Conservation (phyloP, 768 basidiomycete species). For the Leccinum ochraceum region DNA sequence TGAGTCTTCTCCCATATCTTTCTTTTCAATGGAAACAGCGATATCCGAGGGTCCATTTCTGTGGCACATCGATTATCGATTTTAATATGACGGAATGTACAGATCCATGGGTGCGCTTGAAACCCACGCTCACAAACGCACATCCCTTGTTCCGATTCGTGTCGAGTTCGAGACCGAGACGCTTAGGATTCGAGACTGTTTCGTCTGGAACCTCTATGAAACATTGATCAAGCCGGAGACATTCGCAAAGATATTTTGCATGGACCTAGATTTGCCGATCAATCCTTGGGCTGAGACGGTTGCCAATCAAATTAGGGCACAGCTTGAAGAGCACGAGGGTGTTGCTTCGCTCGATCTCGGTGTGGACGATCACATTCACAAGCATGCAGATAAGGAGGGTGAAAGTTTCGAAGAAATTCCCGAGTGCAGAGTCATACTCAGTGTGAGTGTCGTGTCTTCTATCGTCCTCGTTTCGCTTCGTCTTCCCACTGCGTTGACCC, state of each 20-base stretch:
- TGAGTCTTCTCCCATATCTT: slow-evolving; percentile 45
- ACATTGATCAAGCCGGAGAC: slow-evolving; percentile 78
- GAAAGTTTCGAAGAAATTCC: slow-evolving; percentile 65
- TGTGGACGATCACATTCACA: slow-evolving; percentile 31
- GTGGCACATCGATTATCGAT: slow-evolving; percentile 16
- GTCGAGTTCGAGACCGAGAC: slow-evolving; percentile 94
- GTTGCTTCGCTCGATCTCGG: slow-evolving; percentile 78
- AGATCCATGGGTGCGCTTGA: slow-evolving; percentile 69
- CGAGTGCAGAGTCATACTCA: slow-evolving; percentile 81
- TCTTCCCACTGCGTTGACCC: slow-evolving; percentile 17
- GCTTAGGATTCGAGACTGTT: slow-evolving; percentile 90
- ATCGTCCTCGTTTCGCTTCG: slow-evolving; percentile 4
- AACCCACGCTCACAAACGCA: slow-evolving; percentile 52
- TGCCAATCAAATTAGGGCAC: slow-evolving; percentile 84
- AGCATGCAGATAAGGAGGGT: slow-evolving; percentile 15
- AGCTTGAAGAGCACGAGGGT: slow-evolving; percentile 87
- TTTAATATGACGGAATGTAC: slow-evolving; percentile 23
- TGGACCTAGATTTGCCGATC: slow-evolving; percentile 78
- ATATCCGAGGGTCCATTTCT: slow-evolving; percentile 18
- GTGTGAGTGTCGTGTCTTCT: slow-evolving; percentile 47
- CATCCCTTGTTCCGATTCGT: slow-evolving; percentile 83
- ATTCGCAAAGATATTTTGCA: slow-evolving; percentile 87
- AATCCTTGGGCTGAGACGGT: slow-evolving; percentile 74
- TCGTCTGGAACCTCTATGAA: slow-evolving; percentile 95
- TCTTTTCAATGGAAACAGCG: slow-evolving; percentile 7